A percentile compares a stretch with the other conserved stretches of the same genome.
Evolutionary conservation across 2,329 filamentous ascomycete species (phyloP).

Genomic region (Penicillium sp.): DNA sequence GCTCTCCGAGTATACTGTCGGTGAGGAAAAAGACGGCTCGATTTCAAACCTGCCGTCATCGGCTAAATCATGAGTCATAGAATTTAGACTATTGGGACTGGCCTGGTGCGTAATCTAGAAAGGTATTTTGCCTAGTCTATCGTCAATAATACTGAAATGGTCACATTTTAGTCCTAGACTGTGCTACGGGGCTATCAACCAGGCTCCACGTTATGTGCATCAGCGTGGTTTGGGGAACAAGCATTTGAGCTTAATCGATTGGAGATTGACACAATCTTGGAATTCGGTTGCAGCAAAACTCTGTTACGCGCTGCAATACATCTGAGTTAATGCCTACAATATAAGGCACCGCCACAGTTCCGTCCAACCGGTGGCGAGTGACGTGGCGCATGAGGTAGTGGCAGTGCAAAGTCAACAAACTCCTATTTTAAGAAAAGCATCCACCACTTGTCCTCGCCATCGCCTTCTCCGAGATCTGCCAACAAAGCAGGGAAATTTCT

Average conservation of each 20-base stretch:
- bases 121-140: not conserved
- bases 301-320: slow-evolving; percentile 8
- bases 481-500: not conserved
- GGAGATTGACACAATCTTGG: not conserved
- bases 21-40: slow-evolving; percentile 7
- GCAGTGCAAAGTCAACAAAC: slow-evolving; percentile 9
- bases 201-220: not conserved
- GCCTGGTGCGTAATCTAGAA: not conserved
- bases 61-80: slow-evolving; percentile 9
- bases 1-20: not conserved
- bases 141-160: not conserved
- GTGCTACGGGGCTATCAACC: not conserved
- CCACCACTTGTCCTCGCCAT: not conserved
- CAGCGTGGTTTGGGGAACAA: not conserved
- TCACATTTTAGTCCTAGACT: not conserved
- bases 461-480: slow-evolving; percentile 1
- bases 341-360: slow-evolving; percentile 9
- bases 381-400: slow-evolving; percentile 17
- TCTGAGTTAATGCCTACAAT: not conserved
- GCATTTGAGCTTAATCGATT: slow-evolving; percentile 4
- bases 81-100: not conserved
- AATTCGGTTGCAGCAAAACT: not conserved
- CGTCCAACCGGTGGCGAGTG: slow-evolving; percentile 12
- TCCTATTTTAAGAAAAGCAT: slow-evolving; percentile 12
- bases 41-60: slow-evolving; percentile 10